Evolutionary conservation across 2,329 filamentous ascomycete species (phyloP).

Genomic region (Hymenoscyphus scutula): DNA sequence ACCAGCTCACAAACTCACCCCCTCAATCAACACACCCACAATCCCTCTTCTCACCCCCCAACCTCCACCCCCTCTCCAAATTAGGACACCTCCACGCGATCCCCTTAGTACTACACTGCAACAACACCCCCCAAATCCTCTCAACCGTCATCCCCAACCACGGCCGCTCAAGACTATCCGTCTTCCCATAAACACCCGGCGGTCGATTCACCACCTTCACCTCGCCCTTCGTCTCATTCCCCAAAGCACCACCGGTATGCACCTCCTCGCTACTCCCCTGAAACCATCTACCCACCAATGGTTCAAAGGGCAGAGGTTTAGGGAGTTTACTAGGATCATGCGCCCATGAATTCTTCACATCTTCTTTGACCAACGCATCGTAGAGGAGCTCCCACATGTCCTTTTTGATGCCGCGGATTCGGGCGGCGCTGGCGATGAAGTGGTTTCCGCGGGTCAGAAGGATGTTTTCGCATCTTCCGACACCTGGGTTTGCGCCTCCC

Average conservation of each 20-base stretch:
- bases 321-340: slow-evolving; percentile 30
- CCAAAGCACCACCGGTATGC: background rate
- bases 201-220: slow-evolving; percentile 8
- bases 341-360: slow-evolving; percentile 30
- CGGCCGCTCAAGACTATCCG: slow-evolving; percentile 33
- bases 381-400: slow-evolving; percentile 32
- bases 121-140: slow-evolving; percentile 38
- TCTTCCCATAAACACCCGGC: slow-evolving; percentile 23
- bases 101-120: slow-evolving; percentile 35
- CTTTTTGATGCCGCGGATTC: slow-evolving; percentile 38
- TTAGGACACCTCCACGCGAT: slow-evolving; percentile 34
- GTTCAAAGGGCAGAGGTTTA: slow-evolving; percentile 8
- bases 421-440: slow-evolving; percentile 44
- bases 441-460: slow-evolving; percentile 47
- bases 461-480: slow-evolving; percentile 36
- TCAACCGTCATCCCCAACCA: slow-evolving; percentile 39
- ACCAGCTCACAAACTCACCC: background rate
- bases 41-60: slow-evolving; percentile 26
- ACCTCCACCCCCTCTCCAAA: slow-evolving; percentile 25
- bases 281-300: slow-evolving; percentile 4
- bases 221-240: slow-evolving; percentile 22
- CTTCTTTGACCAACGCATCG: slow-evolving; percentile 27
- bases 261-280: background rate
- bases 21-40: slow-evolving; percentile 25
- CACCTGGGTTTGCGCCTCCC: slow-evolving; percentile 32